Conservation (phyloP, 148 eudicot species). For the Hydrangea macrophylla region DNA sequence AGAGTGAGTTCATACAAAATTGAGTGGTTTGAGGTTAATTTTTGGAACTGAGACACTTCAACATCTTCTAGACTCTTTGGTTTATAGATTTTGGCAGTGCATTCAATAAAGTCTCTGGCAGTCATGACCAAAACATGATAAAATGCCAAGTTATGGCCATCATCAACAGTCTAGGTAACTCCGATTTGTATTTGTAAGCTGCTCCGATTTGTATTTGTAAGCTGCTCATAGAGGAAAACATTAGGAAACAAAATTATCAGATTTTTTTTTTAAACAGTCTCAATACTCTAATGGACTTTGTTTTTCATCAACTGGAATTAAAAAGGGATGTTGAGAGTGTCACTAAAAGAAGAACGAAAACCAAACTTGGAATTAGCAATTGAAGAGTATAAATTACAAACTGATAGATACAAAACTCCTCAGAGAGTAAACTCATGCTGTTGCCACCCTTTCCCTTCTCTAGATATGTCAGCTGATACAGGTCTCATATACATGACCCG, state of each 20-base stretch:
- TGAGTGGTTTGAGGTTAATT: no score
- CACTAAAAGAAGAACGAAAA: background rate
- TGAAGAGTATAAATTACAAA: constrained; percentile 17
- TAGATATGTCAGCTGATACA: constrained; percentile 2
- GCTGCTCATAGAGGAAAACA: no score
- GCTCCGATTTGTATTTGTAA: background rate
- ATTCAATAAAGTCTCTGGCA: no score
- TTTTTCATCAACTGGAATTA: background rate
- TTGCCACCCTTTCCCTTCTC: background rate
- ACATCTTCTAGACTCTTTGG: no score
- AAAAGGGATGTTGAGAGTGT: background rate
- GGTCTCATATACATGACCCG: constrained; percentile 28
- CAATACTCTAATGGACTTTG: background rate
- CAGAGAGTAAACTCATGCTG: background rate
- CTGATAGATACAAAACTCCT: constrained; percentile 24
- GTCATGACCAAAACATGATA: background rate
- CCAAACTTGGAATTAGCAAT: constrained; percentile 7
- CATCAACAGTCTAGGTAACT: background rate
- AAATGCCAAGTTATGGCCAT: background rate
- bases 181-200: background rate
- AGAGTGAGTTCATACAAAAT: no score
- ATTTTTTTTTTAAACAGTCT: no score
- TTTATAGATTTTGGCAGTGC: no score
- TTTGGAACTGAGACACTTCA: no score
- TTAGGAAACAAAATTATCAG: background rate